phyloP scores from a whole-genome alignment of 2,329 filamentous ascomycete genomes.

The Phialemoniopsis sp. region DNA sequence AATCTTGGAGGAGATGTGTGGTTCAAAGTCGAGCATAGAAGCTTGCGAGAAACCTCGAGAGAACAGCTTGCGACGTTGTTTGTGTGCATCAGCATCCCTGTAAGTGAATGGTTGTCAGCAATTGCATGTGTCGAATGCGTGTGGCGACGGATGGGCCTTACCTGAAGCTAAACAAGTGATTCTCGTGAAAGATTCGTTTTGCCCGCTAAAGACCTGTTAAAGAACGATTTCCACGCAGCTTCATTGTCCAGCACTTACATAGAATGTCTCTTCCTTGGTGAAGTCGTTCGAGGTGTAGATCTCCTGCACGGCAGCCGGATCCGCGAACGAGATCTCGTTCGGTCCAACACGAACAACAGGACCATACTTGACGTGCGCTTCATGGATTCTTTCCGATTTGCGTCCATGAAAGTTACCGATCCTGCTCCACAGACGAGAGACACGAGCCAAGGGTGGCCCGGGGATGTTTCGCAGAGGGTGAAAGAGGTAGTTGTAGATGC shows the following conservation, averaged over 20 bases:
- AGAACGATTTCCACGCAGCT: no score
- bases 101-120: neutral
- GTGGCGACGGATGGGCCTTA: neutral
- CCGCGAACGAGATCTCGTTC: constrained; percentile 39
- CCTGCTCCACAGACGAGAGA: neutral
- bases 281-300: constrained; percentile 4
- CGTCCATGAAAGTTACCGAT: constrained; percentile 4
- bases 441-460: neutral
- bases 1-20: constrained; percentile 3
- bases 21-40: constrained; percentile 4
- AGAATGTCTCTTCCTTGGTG: constrained; percentile 3
- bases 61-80: constrained; percentile 2
- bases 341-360: constrained; percentile 43
- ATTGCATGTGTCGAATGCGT: no score
- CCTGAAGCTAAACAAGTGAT: constrained; percentile 5
- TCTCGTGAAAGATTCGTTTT: constrained; percentile 6
- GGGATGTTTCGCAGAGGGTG: constrained; percentile 1
- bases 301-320: neutral
- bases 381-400: constrained; percentile 6
- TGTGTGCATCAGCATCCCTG: constrained; percentile 5
- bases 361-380: constrained; percentile 35
- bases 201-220: constrained; percentile 2
- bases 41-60: constrained; percentile 5
- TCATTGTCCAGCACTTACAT: no score
- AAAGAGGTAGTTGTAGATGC: constrained; percentile 1